phyloP scores from a whole-genome alignment of 768 basidiomycete species.

The Rhizopogon sp. region DNA sequence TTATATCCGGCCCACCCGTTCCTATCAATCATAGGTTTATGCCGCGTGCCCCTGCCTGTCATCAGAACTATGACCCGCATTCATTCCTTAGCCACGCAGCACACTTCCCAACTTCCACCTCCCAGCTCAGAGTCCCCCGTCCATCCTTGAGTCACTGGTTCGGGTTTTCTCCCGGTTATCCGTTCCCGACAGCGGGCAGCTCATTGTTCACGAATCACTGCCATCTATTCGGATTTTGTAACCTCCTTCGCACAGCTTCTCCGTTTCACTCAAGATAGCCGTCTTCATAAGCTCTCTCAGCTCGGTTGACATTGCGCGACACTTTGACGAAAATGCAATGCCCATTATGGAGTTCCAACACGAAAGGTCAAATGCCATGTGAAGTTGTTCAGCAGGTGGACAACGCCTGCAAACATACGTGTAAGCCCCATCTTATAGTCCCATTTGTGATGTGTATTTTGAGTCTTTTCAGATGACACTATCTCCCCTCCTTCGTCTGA shows the following conservation, averaged over 20 bases:
- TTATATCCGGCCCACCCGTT: neutral
- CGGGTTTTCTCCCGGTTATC: neutral
- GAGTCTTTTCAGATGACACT: neutral
- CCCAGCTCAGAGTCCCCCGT: neutral
- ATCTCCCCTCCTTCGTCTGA: neutral
- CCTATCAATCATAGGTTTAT: neutral
- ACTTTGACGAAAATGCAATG: slow-evolving; percentile 3
- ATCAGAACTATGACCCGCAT: neutral
- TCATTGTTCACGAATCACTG: too few species aligned
- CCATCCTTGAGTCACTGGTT: neutral
- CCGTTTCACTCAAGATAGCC: neutral
- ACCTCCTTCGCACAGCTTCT: neutral
- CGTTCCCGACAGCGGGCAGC: neutral
- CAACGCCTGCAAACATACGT: slow-evolving; percentile 10
- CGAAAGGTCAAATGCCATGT: slow-evolving; percentile 10
- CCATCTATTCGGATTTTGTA: neutral
- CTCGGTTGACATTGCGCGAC: too few species aligned
- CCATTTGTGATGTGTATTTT: neutral
- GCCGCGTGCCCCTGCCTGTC: too few species aligned
- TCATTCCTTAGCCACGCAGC: neutral
- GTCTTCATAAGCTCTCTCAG: neutral
- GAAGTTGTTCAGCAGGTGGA: slow-evolving; percentile 13
- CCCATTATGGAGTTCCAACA: neutral
- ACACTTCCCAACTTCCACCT: neutral
- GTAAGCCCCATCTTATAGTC: slow-evolving; percentile 7